phyloP scores from a whole-genome alignment of 345 rosid species.

The Salix koriyanagi region DNA sequence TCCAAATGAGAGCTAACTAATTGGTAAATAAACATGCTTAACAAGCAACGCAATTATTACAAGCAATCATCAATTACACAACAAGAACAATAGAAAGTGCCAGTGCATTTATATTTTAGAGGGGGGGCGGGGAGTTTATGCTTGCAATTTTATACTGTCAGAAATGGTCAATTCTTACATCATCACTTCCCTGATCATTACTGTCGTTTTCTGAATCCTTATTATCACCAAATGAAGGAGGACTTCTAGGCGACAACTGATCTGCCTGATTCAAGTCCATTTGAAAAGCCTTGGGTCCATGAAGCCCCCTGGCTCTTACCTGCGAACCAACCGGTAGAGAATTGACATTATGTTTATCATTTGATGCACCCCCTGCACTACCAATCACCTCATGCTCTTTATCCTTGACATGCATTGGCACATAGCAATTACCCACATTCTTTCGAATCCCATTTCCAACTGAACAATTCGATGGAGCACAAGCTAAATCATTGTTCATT shows the following conservation, averaged over 20 bases:
- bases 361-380: constrained; percentile 11
- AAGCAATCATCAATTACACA: neutral
- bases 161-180: constrained; percentile 23
- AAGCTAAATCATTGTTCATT: constrained; percentile 1
- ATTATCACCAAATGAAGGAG: constrained; percentile 45
- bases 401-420: constrained; percentile 11
- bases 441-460: constrained; percentile 22
- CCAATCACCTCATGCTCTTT: constrained; percentile 21
- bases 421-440: constrained; percentile 12
- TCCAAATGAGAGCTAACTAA: too few species aligned
- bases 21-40: too few species aligned
- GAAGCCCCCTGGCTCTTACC: constrained; percentile 8
- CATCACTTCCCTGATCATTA: constrained; percentile 30
- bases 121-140: too few species aligned
- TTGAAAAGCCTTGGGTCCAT: constrained; percentile 19
- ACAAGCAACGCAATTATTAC: neutral
- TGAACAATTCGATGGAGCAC: neutral
- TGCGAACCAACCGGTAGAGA: constrained; percentile 21
- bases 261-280: constrained; percentile 24
- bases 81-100: too few species aligned
- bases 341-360: constrained; percentile 7
- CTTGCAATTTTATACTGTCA: neutral
- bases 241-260: constrained; percentile 40
- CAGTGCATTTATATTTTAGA: too few species aligned
- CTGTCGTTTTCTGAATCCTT: constrained; percentile 47